These are phyloP conservation scores for Saururus chinensis DNA, from an alignment of 164 flowering plant genomes.

Conservation along the genomic window DNA sequence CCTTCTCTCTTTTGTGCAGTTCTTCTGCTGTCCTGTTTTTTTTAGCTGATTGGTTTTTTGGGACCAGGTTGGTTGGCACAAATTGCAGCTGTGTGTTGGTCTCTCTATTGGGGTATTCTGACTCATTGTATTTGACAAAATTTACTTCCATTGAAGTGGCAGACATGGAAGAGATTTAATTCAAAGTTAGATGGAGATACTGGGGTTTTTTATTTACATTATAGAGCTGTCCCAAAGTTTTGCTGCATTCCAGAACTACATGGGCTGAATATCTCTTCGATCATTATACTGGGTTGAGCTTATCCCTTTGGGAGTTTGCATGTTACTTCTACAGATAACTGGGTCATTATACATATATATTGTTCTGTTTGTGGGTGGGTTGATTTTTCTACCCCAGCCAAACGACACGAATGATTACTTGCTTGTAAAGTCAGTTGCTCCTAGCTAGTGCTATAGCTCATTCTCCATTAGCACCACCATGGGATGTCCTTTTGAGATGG, in stretches of 20 bases:
- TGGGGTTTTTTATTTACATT: neutral
- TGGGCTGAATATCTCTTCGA: neutral
- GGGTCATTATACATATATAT: neutral
- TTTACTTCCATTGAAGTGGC: neutral
- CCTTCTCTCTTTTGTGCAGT: neutral
- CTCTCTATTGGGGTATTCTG: neutral
- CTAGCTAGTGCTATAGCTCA: neutral
- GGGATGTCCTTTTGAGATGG: slow-evolving; percentile 10
- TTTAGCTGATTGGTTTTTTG: neutral
- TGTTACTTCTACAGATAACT: neutral
- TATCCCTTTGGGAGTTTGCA: neutral
- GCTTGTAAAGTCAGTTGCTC: neutral
- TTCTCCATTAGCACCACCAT: neutral
- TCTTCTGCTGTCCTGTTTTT: neutral
- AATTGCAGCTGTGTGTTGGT: neutral
- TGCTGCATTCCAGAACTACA: neutral
- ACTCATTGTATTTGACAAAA: neutral
- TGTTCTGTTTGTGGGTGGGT: neutral
- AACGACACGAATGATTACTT: neutral
- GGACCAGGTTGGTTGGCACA: neutral
- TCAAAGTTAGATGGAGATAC: neutral
- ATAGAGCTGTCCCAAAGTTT: neutral
- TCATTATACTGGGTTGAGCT: neutral
- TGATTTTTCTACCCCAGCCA: neutral
- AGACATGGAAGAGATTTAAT: slow-evolving; percentile 3